Evolutionary conservation across 192 early-diverging fungal species (phyloP), one percentile per base, ranked within the genome.

Genomic region (Pilobolus umbonatus): DNA sequence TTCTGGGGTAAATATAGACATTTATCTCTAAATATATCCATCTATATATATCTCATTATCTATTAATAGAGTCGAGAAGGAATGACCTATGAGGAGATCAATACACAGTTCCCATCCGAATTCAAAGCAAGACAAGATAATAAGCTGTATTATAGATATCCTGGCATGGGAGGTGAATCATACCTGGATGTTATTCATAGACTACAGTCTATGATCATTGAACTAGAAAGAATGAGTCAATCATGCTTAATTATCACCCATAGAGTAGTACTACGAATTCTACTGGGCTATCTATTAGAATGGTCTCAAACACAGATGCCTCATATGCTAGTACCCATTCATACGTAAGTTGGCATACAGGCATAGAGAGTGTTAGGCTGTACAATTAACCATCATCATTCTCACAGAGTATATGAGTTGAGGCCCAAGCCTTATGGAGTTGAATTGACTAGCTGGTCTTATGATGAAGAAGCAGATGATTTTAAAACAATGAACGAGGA

Each of bases 131-230:
- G 94, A 22, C 75, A 82, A 63, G 73, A 76, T 35, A 88, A 92
- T 75, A 98, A 98, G 74, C 78, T 98, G 38, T 80, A 88, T 70
- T 96, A 95, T 59, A 83, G 96, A 24, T 98, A 97, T 68, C 95
- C 96, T 5, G 96, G 96, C 15, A 85, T 92, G 49, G 96, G 96
- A 35, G 95, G 95, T 34, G 96, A 98, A 73, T 90, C 87, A 17
- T 95, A 95, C 57, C 54, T 85, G 15, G 96, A 98, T 65, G 95
- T 98, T 21, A 94, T 98, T 50, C 90, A 96, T 69, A 80, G 95
- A 19, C 60, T 98, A 50, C 80, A 93, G 63, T 93, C 94, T 29
- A 74, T 97, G 43, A 95, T 98, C 66, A 85, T 98, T 49, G 96
- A 98, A 73, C 77, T 96, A 54, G 96, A 98, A 70, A 80, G 96